Conservation (phyloP, 331 rosid species). For the Acacia concinna region DNA sequence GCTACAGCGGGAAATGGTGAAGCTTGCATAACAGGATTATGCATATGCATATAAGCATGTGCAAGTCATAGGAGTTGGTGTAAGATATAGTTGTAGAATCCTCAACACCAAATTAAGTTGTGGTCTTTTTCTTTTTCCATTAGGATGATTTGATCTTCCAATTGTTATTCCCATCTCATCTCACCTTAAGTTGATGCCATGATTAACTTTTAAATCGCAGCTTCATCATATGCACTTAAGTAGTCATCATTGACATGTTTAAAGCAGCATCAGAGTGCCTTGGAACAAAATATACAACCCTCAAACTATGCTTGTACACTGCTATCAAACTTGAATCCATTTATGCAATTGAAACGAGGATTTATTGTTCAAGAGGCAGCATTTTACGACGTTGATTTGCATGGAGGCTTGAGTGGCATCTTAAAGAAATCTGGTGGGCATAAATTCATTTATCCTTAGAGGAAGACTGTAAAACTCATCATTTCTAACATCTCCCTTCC, state of each 20-base stretch:
- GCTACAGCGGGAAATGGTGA: neutral
- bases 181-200: neutral
- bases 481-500: slow-evolving; percentile 75
- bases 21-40: neutral
- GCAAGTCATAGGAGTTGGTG: neutral
- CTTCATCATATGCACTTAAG: neutral
- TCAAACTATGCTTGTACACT: slow-evolving; percentile 13
- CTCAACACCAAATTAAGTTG: neutral
- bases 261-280: neutral
- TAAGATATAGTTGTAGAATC: neutral
- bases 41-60: neutral
- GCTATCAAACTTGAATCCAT: slow-evolving; percentile 22
- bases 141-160: neutral
- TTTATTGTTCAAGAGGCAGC: slow-evolving; percentile 11
- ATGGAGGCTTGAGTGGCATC: neutral
- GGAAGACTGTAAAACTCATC: slow-evolving; percentile 79
- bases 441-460: slow-evolving; percentile 56
- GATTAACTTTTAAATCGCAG: neutral
- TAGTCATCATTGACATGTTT: neutral
- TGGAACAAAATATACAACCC: slow-evolving; percentile 3
- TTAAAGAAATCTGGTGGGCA: slow-evolving; percentile 73
- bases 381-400: slow-evolving; percentile 7
- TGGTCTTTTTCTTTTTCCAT: neutral
- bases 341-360: slow-evolving; percentile 22
- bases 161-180: neutral